Percentiles rank a stretch among this genome's conserved stretches.
Conservation (phyloP, 2,329 filamentous ascomycete genomes). For the Arthroderma sp. region DNA sequence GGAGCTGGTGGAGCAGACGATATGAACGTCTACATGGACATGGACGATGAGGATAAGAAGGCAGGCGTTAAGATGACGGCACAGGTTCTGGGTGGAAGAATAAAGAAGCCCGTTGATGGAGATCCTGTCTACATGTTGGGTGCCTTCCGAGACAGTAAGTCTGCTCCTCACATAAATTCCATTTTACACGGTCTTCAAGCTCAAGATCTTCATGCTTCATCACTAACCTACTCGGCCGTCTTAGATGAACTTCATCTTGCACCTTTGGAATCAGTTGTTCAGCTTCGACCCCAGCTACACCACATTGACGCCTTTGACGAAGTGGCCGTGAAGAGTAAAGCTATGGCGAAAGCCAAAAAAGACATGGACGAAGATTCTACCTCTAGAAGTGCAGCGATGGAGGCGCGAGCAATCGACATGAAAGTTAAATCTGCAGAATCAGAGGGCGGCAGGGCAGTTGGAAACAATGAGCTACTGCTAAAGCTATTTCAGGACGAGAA, state of each 20-base stretch:
- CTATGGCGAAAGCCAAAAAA: conserved; percentile 25
- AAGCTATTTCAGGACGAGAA: conserved; percentile 66
- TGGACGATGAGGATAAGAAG: conserved; percentile 18
- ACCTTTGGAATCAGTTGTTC: conserved; percentile 67
- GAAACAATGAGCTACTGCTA: conserved; percentile 68
- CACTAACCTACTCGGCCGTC: conserved; percentile 25
- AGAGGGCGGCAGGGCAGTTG: conserved; percentile 49
- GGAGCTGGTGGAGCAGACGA: background rate
- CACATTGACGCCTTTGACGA: conserved; percentile 79
- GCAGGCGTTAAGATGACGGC: conserved; percentile 52
- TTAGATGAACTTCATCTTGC: conserved; percentile 71
- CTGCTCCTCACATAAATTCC: conserved; percentile 1
- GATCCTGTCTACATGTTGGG: conserved; percentile 77
- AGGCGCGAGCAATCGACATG: conserved; percentile 71
- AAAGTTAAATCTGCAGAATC: conserved; percentile 67
- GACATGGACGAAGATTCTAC: conserved; percentile 33
- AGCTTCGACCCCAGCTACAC: conserved; percentile 83
- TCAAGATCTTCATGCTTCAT: conserved; percentile 8
- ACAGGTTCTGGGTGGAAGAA: conserved; percentile 77
- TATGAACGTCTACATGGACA: conserved; percentile 8
- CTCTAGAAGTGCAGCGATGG: conserved; percentile 34
- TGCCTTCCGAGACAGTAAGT: conserved; percentile 68
- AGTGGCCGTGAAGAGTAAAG: conserved; percentile 33
- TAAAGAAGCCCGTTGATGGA: conserved; percentile 55
- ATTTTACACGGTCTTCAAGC: too few species aligned